Conservation (phyloP, 495 filamentous ascomycete species). For the Chaetomium cochliodes region DNA sequence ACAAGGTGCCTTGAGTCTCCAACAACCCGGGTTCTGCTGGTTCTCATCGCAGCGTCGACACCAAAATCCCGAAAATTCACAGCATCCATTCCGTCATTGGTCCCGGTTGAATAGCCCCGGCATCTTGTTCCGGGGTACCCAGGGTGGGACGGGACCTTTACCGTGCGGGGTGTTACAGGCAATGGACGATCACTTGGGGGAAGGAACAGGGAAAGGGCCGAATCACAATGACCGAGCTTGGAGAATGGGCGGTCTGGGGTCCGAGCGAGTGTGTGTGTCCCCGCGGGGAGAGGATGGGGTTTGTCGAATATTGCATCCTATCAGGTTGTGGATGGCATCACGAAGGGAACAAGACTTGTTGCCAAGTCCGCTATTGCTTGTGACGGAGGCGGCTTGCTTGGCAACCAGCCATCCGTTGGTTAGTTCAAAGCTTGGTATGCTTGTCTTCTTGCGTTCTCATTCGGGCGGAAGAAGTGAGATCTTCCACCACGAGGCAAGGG, state of each 20-base stretch:
- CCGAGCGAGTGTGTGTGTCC: not conserved
- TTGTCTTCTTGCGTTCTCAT: not conserved
- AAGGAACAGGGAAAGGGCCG: constrained; percentile 5
- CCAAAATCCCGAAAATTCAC: not conserved
- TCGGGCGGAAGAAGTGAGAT: constrained; percentile 1
- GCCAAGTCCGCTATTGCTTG: not conserved
- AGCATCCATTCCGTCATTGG: constrained; percentile 1
- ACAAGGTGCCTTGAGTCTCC: not conserved
- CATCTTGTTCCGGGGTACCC: not conserved
- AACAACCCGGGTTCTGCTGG: not conserved
- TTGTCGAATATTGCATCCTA: not conserved
- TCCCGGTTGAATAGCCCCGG: constrained; percentile 17
- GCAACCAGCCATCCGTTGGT: not conserved
- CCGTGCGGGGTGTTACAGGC: constrained; percentile 17
- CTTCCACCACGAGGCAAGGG: not conserved
- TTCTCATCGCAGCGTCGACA: not conserved
- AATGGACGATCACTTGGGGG: not conserved
- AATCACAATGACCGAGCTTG: not conserved
- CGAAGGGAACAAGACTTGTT: not conserved
- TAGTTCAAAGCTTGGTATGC: constrained; percentile 7
- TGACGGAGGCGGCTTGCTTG: constrained; percentile 8
- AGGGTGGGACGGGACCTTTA: not conserved
- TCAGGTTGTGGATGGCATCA: not conserved
- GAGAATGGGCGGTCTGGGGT: not conserved
- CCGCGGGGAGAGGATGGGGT: not conserved